phyloP scores from a whole-genome alignment of 1,284 basidiomycete species.

The Wallemia ichthyophaga region DNA sequence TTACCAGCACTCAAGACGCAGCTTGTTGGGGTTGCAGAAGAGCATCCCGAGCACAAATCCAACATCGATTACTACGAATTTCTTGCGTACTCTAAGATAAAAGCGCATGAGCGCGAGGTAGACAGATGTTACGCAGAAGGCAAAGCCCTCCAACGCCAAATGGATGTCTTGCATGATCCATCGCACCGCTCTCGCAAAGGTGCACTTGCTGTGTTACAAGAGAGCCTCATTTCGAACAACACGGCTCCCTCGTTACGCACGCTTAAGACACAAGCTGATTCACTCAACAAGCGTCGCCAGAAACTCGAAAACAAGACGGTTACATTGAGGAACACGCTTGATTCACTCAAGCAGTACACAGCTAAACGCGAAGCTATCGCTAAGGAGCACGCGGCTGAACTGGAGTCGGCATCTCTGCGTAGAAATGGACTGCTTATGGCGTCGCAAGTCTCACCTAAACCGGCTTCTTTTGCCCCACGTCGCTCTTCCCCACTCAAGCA shows the following conservation, averaged over 20 bases:
- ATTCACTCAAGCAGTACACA: not conserved
- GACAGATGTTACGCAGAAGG: not conserved
- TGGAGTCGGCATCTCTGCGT: not conserved
- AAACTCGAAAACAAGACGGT: not conserved
- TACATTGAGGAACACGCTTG: not conserved
- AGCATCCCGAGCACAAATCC: not conserved
- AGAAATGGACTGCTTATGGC: not conserved
- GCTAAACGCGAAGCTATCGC: not conserved
- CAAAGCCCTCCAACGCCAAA: not conserved
- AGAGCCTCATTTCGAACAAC: not conserved
- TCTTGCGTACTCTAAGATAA: not conserved
- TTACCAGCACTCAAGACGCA: constrained; percentile 15
- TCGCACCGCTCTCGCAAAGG: not conserved
- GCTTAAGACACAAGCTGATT: not conserved
- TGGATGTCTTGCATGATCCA: not conserved
- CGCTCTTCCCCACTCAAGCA: not conserved
- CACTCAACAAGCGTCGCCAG: not conserved
- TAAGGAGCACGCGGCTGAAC: not conserved
- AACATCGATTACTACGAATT: not conserved
- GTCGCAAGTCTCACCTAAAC: not conserved
- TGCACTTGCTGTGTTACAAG: not conserved
- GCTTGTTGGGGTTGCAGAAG: not conserved
- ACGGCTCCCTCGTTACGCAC: not conserved
- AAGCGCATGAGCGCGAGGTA: not conserved
- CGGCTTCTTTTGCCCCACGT: not conserved